phyloP scores from a whole-genome alignment of 306 rosid genomes.

The Lathyrus oleraceus region DNA sequence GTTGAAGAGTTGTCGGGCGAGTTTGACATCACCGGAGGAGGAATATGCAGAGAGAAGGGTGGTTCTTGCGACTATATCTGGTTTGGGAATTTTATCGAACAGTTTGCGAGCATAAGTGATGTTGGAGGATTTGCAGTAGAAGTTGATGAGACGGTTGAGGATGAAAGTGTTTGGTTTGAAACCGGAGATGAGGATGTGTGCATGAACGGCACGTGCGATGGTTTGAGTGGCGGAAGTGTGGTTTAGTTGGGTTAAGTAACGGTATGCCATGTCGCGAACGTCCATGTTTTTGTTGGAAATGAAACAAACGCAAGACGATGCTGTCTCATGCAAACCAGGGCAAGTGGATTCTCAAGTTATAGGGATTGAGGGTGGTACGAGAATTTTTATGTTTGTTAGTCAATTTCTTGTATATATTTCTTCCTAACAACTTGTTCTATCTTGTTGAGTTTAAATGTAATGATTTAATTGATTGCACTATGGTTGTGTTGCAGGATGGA shows the following conservation, averaged over 20 bases:
- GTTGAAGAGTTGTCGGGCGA: constrained; percentile 41
- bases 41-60: constrained; percentile 49
- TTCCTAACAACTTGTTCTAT: too few relatives aligned
- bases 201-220: constrained; percentile 53
- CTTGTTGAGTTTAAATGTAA: too few relatives aligned
- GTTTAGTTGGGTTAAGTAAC: constrained; percentile 47
- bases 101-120: constrained; percentile 53
- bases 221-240: constrained; percentile 31
- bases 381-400: too few relatives aligned
- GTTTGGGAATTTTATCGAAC: constrained; percentile 49
- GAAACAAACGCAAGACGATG: neutral
- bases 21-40: constrained; percentile 39
- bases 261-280: constrained; percentile 43
- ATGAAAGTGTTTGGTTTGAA: constrained; percentile 54
- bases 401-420: too few relatives aligned
- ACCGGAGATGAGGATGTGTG: constrained; percentile 56
- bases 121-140: constrained; percentile 56
- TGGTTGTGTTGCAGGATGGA: too few relatives aligned
- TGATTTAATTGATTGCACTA: too few relatives aligned
- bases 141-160: constrained; percentile 57
- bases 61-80: constrained; percentile 46
- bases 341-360: too few relatives aligned
- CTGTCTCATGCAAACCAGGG: neutral
- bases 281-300: constrained; percentile 31
- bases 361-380: too few relatives aligned